Conservation (phyloP, 169 alveolate genomes). For the Plasmodium ovale region DNA sequence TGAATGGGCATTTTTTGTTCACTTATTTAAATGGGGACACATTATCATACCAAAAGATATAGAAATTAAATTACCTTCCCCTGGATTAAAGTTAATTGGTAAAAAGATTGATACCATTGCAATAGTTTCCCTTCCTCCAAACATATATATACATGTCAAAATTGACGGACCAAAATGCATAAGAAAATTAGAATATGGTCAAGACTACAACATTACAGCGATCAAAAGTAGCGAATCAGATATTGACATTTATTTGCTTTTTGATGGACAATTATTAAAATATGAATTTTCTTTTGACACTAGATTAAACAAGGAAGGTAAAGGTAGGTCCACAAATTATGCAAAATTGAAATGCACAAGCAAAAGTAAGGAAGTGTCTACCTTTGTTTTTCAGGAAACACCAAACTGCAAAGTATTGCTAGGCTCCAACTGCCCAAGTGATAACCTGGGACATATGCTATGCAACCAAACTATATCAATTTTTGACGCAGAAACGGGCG, state of each 20-base stretch:
- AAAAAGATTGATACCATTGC: conserved; percentile 78
- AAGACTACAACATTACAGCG: conserved; percentile 81
- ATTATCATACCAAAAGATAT: conserved; percentile 79
- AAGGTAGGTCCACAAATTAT: conserved; percentile 64
- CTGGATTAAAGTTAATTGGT: conserved; percentile 79
- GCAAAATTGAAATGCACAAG: conserved; percentile 73
- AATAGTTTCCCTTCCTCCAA: conserved; percentile 80
- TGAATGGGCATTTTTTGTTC: conserved; percentile 85
- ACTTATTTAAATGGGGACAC: conserved; percentile 83
- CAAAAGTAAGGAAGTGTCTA: conserved; percentile 55
- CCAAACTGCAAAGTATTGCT: conserved; percentile 39
- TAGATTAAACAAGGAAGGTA: conserved; percentile 77
- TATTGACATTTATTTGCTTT: conserved; percentile 76
- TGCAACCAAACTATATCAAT: conserved; percentile 59
- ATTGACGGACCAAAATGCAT: conserved; percentile 81
- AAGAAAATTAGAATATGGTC: conserved; percentile 77
- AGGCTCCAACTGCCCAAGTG: conserved; percentile 70
- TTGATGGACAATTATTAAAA: conserved; percentile 80
- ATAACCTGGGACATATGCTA: conserved; percentile 59
- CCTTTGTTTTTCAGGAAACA: conserved; percentile 52
- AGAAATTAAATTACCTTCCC: conserved; percentile 80
- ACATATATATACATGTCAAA: conserved; percentile 76
- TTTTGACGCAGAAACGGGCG: conserved; percentile 75
- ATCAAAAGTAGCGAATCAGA: conserved; percentile 82
- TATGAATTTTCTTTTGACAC: conserved; percentile 82